Evolutionary conservation across 2,329 filamentous ascomycete genomes (phyloP), one percentile per base, ranked within the genome.

Genomic region (Colletotrichum euphorbiae): DNA sequence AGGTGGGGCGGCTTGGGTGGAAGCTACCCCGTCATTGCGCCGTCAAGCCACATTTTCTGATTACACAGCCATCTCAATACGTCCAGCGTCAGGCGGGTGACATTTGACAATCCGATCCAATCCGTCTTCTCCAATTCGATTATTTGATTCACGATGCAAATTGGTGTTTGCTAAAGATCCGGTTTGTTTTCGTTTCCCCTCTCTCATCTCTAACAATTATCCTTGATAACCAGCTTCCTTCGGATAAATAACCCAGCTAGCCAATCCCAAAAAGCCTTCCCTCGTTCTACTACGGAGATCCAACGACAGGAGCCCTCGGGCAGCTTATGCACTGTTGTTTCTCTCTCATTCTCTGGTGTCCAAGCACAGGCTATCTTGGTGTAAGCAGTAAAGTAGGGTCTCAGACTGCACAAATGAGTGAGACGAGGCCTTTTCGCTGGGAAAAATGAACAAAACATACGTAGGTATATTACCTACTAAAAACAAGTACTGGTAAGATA

Each of bases 41-140:
- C 6, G 36, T 38, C 17, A 50, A 50, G 24, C 24, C 45, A 38
- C 36, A 28, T 6, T 28, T 28, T 28, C 7, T 38, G 9, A 61
- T 38, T n/a, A 52, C 58, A 45, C 33, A 59, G 46, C 28, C 36
- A 38, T 5, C 54, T 59, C 21, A 68, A 48, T 33, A 40, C 48
- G 61, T 28, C 28, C 28, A 28, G 28, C 6, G 28, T 65, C 61
- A 68, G 65, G 54, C 40, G 61, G 38, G 40, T 65, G 31, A 48
- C 61, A 65, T 43, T 55, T 55, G 28, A 46, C 21, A 40, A 31
- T 45, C 38, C 36, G 33, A n/a, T 42, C 33, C 36, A 19, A n/a
- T 42, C 33, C 19, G 9, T 45, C 54, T 42, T 6, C 17, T 36
- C 19, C 57, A 11, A 33, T 5, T 24, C 15, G 3, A 40, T 45